Evolutionary conservation across 768 basidiomycete species (phyloP), one percentile per base, ranked within the genome.

Genomic region (Phlebiopsis flavidoalba): DNA sequence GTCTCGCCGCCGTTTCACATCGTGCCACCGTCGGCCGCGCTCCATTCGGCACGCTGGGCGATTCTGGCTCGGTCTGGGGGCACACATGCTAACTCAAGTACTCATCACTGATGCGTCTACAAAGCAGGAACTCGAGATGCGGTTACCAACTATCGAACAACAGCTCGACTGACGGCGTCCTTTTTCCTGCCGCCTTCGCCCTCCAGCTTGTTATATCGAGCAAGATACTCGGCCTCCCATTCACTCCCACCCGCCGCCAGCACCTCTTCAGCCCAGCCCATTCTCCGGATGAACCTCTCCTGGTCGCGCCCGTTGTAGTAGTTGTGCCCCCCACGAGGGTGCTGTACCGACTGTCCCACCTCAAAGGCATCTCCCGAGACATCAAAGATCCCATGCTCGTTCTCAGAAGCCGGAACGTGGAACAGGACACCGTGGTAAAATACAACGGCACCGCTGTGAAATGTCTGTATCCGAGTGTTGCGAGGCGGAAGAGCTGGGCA

Each of bases 241-340:
- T 57, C 64, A 26, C 75, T 72, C 3, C 65, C 73, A 19, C 73
- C 57, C 5, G 26, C 69, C 57, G 75, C 69, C 10, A 43, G 31
- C 22, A 78, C 68, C 60, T 75, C 70, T 21, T 73, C 69, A 11
- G 83, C 67, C 80, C 79, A 83, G 14, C 66, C 59, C 58, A 81
- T 73, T 54, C 81, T 73, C 10, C 73, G 73, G 14, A 71, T 37
- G 10, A 80, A 68, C 55, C 72, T 73, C 65, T 86, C 83, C 67
- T 83, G 72, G 65, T 85, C 81, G 36, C 83, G 74, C 15, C 76
- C 76, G 60, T 79, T 82, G 69, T 85, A 86, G 67, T 86, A 87
- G 63, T 85, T 85, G 68, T 87, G 84, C 2, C 85, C 85, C 12
- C 84, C 84, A 33, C 76, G 74, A 21, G 83, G 82, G 63, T 79